Conservation (phyloP, 257 asterid species). For the Ligustrum vulgare region DNA sequence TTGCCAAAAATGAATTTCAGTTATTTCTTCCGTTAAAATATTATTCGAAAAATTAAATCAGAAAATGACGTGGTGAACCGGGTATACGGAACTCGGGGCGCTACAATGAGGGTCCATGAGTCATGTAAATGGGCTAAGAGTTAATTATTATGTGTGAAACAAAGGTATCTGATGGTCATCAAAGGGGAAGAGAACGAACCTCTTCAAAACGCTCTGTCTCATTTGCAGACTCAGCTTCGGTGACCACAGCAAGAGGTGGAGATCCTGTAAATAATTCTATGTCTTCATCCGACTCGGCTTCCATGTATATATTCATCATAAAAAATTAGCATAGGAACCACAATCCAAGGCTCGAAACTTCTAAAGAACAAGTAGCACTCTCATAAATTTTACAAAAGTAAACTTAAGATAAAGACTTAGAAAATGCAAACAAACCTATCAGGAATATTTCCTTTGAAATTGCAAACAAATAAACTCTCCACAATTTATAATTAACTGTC, state of each 20-base stretch:
- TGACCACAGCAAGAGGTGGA: conserved; percentile 93
- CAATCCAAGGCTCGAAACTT: not conserved
- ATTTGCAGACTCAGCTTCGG: conserved; percentile 82
- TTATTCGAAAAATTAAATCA: too few species aligned
- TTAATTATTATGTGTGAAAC: not conserved
- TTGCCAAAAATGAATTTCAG: too few species aligned
- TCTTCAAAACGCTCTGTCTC: conserved; percentile 99
- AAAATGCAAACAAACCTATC: not conserved
- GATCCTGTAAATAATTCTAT: conserved; percentile 72
- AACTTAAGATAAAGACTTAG: not conserved
- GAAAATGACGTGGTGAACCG: too few species aligned
- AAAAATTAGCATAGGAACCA: too few species aligned
- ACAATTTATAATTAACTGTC: too few species aligned
- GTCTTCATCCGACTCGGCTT: conserved; percentile 80
- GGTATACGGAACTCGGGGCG: too few species aligned
- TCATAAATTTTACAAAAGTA: not conserved
- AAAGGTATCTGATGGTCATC: conserved; percentile 5
- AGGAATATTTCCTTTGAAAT: not conserved
- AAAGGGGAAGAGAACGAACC: conserved; percentile 43
- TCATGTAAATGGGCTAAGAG: not conserved
- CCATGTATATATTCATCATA: conserved; percentile 47
- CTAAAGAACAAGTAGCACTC: not conserved
- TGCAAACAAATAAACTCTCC: too few species aligned
- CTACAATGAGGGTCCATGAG: not conserved
- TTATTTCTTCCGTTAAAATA: too few species aligned